A percentile compares a stretch with the other conserved stretches of the same genome.
Evolutionary conservation across 202 grass and related monocot genomes (phyloP).

Genomic region (Dendrocalamus latiflorus): DNA sequence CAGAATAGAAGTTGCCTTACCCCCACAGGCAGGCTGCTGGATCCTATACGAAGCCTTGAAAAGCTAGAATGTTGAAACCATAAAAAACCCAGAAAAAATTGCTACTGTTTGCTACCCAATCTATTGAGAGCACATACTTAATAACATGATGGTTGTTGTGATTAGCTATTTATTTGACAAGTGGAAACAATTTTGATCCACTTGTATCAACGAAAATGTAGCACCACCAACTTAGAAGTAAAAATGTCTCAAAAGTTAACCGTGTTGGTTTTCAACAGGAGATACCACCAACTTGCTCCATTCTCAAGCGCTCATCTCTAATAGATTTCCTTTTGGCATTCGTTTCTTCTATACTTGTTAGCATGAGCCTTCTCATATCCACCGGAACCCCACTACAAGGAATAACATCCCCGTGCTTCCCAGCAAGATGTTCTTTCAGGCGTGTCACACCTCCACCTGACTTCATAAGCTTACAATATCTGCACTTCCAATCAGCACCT

Average conservation of each 20-base stretch:
- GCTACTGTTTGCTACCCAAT: background rate
- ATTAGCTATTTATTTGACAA: background rate
- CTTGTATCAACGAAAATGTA: background rate
- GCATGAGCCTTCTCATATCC: no score
- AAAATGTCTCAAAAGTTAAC: background rate
- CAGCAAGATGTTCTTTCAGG: no score
- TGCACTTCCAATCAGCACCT: no score
- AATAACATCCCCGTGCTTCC: no score
- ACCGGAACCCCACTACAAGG: no score
- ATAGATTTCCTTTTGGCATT: no score
- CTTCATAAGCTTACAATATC: no score
- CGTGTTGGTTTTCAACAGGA: background rate
- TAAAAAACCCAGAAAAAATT: background rate
- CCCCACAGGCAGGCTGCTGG: background rate
- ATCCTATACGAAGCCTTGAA: background rate
- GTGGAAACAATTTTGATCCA: background rate
- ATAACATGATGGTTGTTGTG: background rate
- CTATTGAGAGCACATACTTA: background rate
- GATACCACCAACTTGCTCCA: no score
- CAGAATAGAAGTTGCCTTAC: background rate
- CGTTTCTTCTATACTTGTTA: no score
- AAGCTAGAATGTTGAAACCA: background rate
- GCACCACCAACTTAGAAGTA: background rate
- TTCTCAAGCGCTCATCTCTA: no score
- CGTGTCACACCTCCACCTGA: no score